Percentiles rank a stretch among this genome's conserved stretches.
Evolutionary conservation across 2,329 filamentous ascomycete species (phyloP).

Genomic region (Coniosporium tulheliwenetii): DNA sequence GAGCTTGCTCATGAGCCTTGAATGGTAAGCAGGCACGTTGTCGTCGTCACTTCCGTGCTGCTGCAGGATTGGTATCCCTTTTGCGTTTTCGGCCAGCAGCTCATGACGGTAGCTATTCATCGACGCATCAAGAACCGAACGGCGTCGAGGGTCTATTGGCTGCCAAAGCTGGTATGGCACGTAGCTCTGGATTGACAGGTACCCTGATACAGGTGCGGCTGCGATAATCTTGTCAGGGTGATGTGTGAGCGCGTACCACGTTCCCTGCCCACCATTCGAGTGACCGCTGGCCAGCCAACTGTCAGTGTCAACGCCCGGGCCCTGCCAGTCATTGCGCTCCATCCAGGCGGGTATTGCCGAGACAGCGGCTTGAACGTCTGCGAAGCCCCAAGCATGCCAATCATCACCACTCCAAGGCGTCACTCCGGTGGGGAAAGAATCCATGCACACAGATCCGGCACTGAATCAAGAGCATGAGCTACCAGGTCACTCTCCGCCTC

Average conservation of each 20-base stretch:
- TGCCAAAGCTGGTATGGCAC: slow-evolving; percentile 42
- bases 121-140: slow-evolving; percentile 30
- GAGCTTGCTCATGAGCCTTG: slow-evolving; percentile 35
- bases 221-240: slow-evolving; percentile 40
- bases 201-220: slow-evolving; percentile 41
- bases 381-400: slow-evolving; percentile 44
- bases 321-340: slow-evolving; percentile 29
- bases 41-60: slow-evolving; percentile 42
- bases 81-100: slow-evolving; percentile 33
- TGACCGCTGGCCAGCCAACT: slow-evolving; percentile 40
- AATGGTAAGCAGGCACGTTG: slow-evolving; percentile 44
- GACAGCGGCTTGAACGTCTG: slow-evolving; percentile 39
- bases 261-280: slow-evolving; percentile 45
- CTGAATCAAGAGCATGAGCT: slow-evolving; percentile 30
- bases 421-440: slow-evolving; percentile 39
- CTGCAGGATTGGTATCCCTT: slow-evolving; percentile 36
- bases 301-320: slow-evolving; percentile 26
- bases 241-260: slow-evolving; percentile 41
- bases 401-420: slow-evolving; percentile 45
- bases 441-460: slow-evolving; percentile 39
- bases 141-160: slow-evolving; percentile 34
- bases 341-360: slow-evolving; percentile 35
- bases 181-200: slow-evolving; percentile 42
- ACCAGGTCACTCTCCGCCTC: slow-evolving; percentile 34
- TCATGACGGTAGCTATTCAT: slow-evolving; percentile 40